phyloP scores from a whole-genome alignment of 768 basidiomycete species.

The Trametes meyenii region DNA sequence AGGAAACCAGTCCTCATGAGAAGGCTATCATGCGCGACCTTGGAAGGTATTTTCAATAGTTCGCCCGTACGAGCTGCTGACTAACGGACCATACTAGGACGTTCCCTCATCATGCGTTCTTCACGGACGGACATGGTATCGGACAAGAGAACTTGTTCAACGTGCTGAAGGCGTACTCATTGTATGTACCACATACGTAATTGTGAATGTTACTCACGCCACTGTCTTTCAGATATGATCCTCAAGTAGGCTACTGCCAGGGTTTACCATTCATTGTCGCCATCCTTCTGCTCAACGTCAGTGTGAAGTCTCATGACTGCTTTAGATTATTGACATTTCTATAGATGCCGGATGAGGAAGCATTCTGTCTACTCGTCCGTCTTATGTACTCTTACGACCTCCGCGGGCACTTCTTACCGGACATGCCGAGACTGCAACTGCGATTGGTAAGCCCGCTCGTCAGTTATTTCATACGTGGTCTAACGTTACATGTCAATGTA shows the following conservation, averaged over 20 bases:
- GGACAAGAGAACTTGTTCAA: conserved; percentile 98
- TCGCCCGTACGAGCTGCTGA: neutral
- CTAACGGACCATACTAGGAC: conserved; percentile 54
- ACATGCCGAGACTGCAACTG: conserved; percentile 96
- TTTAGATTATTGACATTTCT: neutral
- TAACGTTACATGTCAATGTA: conserved; percentile 23
- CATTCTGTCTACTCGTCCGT: conserved; percentile 92
- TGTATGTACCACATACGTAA: conserved; percentile 51
- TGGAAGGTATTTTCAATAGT: conserved; percentile 57
- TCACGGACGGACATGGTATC: conserved; percentile 90
- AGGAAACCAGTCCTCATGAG: conserved; percentile 85
- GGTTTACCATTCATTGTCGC: conserved; percentile 97
- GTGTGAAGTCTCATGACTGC: conserved; percentile 27
- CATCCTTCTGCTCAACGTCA: conserved; percentile 85
- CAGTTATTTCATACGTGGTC: conserved; percentile 28
- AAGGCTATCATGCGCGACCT: conserved; percentile 94
- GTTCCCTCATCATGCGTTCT: conserved; percentile 96
- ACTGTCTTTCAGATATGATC: conserved; percentile 63
- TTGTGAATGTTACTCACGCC: neutral
- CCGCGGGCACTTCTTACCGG: conserved; percentile 95
- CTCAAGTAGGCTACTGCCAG: conserved; percentile 97
- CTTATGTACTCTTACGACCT: conserved; percentile 97
- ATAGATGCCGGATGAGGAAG: conserved; percentile 99
- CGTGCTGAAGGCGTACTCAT: conserved; percentile 94
- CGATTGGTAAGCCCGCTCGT: conserved; percentile 59